phyloP scores from a whole-genome alignment of 768 basidiomycete genomes.

The Mycena alexandri region DNA sequence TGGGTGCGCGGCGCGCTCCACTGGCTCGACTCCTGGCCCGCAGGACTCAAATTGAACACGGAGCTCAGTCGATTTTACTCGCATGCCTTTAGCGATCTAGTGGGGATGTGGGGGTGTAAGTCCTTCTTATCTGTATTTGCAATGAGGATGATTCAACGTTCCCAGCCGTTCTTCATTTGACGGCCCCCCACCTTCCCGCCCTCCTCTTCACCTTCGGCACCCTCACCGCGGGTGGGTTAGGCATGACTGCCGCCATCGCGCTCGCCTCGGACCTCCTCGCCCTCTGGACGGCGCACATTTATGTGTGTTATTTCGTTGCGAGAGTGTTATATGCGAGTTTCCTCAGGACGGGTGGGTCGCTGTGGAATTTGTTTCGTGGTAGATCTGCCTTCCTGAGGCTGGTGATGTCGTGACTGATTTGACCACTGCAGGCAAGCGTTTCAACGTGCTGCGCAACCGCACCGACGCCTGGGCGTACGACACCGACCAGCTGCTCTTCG shows the following conservation, averaged over 20 bases:
- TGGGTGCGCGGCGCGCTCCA: conserved; percentile 65
- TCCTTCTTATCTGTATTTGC: conserved; percentile 31
- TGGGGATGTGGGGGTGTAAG: conserved; percentile 82
- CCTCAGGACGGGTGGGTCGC: conserved; percentile 67
- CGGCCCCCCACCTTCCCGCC: conserved; percentile 46
- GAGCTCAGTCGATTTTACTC: conserved; percentile 91
- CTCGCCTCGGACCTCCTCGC: conserved; percentile 75
- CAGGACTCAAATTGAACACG: conserved; percentile 94
- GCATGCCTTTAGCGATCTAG: conserved; percentile 74
- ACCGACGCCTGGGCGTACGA: conserved; percentile 93
- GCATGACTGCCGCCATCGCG: conserved; percentile 77
- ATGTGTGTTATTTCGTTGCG: conserved; percentile 75
- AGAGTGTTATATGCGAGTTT: conserved; percentile 72
- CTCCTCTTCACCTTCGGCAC: conserved; percentile 53
- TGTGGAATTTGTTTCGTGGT: conserved; percentile 96
- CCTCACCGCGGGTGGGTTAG: conserved; percentile 45
- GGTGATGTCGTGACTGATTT: background rate
- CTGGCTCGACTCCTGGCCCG: conserved; percentile 97
- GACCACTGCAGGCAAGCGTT: conserved; percentile 79
- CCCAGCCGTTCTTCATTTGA: conserved; percentile 43
- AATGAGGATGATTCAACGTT: background rate
- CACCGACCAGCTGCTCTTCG: conserved; percentile 94
- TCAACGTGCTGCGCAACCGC: conserved; percentile 88
- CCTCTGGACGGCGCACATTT: conserved; percentile 79
- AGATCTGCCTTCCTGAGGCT: background rate